These are phyloP conservation scores for Arctostaphylos glauca DNA, from an alignment of 148 eudicot genomes.

Conservation along the genomic window DNA sequence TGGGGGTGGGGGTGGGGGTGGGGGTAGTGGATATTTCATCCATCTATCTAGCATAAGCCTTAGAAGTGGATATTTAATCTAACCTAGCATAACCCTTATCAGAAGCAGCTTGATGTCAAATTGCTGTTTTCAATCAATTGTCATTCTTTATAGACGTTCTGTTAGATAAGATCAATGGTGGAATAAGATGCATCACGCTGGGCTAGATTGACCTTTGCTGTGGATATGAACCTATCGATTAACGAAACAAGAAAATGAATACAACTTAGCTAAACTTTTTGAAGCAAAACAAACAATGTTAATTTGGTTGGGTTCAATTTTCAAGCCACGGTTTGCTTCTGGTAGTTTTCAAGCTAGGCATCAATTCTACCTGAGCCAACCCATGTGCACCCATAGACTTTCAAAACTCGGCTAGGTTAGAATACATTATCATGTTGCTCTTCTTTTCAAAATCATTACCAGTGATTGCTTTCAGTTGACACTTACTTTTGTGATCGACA, in stretches of 20 bases:
- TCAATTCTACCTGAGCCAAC: background rate
- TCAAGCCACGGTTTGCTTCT: background rate
- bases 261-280: background rate
- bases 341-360: background rate
- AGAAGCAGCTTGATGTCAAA: background rate
- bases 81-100: background rate
- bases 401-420: background rate
- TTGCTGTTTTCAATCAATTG: background rate
- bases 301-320: background rate
- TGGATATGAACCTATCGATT: background rate
- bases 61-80: background rate
- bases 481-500: background rate
- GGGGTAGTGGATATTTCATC: background rate
- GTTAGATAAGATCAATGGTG: background rate
- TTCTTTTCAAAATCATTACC: background rate
- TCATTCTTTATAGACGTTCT: background rate
- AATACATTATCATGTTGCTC: background rate
- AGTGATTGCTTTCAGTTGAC: background rate
- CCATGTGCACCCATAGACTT: background rate
- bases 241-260: background rate
- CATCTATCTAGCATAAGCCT: background rate
- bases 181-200: background rate
- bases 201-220: background rate
- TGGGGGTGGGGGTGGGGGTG: background rate
- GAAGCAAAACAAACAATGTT: background rate